Evolutionary conservation across 2,329 filamentous ascomycete species (phyloP), one percentile per base, ranked within the genome.

Genomic region (Microsporum audouinii): DNA sequence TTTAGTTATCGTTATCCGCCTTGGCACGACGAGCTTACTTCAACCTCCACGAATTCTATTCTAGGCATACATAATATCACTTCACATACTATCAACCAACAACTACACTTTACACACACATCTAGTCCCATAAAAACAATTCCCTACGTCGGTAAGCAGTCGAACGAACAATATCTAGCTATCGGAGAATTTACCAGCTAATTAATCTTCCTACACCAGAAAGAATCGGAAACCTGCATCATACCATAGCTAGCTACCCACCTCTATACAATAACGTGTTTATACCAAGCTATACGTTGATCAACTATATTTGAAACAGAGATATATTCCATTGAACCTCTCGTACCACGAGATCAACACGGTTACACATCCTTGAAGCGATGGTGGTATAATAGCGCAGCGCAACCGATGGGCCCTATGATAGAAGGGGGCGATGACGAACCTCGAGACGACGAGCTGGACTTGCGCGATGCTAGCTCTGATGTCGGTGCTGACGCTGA

Each of bases 351-450:
- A 55, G 7, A 17, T 55, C 7, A 36, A 36, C 6, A 41, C n/a
- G 27, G 29, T 31, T 49, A 57, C 41, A 6, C 5, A 41, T 27
- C 8, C 31, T 69, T 71, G 69, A 75, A 81, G 80, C 77, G 71
- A 84, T 84, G 81, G 76, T 74, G 72, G 74, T 75, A 74, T 71
- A 69, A 70, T 41, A 71, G 68, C 71, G 71, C 75, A 74, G 68
- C 71, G 71, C 75, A 74, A 79, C 81, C 78, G 78, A 88, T 88
- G 86, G 88, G 84, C 84, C 84, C 82, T 78, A 82, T 79, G 79
- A 80, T 79, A 75, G 79, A 79, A 78, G 82, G 81, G 78, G 82
- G 77, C 75, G 79, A 83, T 73, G 80, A 80, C 75, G 82, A 82
- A 77, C 82, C 77, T 77, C 79, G 84, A 71, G 78, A 81, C 70